Base-by-base conservation (phyloP, 306 rosid species). In the Vicia faba region DNA sequence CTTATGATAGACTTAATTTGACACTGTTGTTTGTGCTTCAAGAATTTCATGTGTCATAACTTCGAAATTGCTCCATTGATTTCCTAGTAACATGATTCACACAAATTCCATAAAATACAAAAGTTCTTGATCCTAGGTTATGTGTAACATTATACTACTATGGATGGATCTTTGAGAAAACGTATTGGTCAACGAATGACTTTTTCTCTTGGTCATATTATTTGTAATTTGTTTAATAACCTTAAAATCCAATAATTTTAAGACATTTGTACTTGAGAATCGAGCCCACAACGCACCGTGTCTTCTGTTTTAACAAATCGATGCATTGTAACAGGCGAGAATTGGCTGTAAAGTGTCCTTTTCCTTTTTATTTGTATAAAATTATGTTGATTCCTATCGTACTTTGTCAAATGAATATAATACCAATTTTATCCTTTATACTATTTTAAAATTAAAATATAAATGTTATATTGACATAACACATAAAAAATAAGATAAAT, bases 341-440 rank as follows among this genome's bases (percentile, higher is more conserved):
- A 55, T 76, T 70, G 72, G 72, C 14, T 76, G 76, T 35, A 76
- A 63, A 36, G 71, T 54, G 66, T 76, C 59, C 59, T 13, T 11
- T 62, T 18, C 26, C 5, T 3, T 19, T 59, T 59, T 71, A 18
- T 33, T 15, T 36, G 11, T 5, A 15, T 39, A 36, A 18, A 9
- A 44, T 44, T n/a, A 56, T 56, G n/a, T 55, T 55, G 61, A 26
- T 55, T 55, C 36, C 19, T 28, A 8, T 16, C 4, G 29, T 59
- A 16, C 46, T 33, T 58, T n/a, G 7, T 53, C 59, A 50, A 50
- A 50, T 50, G 11, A 4, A 28, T 28, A 3, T 28, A 28, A 28
- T 28, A 28, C 5, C 31, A 3, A 28, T 28, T 28, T 28, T 28
- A 3, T 28, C 31, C 3, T 28, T 28, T 28, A 28, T 28, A 28